Evolutionary conservation across 345 rosid species (phyloP).

Genomic region (Hypericum androsaemum): DNA sequence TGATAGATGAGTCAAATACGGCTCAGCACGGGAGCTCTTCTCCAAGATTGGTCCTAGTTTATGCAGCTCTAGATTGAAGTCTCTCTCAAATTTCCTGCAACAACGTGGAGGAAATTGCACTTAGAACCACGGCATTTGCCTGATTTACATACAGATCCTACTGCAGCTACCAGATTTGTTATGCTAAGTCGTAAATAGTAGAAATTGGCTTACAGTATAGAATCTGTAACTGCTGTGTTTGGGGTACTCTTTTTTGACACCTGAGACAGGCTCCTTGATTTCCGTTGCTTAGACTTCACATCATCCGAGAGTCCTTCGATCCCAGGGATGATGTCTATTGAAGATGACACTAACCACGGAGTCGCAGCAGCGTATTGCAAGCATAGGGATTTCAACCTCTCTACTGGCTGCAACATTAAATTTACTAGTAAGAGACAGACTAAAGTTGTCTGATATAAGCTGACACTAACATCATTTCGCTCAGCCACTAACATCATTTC

Average conservation of each 20-base stretch:
- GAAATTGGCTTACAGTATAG: slow-evolving; percentile 60
- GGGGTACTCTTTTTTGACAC: slow-evolving; percentile 31
- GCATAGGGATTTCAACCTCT: slow-evolving; percentile 73
- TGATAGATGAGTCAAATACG: slow-evolving; percentile 91
- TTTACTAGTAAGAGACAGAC: slow-evolving; percentile 1
- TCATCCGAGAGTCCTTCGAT: slow-evolving; percentile 28
- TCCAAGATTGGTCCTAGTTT: slow-evolving; percentile 76
- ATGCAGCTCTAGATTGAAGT: slow-evolving; percentile 75
- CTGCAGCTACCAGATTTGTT: too few relatives aligned
- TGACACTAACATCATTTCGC: too few relatives aligned
- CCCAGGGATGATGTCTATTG: slow-evolving; percentile 41
- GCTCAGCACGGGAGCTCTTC: slow-evolving; percentile 79
- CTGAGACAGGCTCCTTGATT: slow-evolving; percentile 32
- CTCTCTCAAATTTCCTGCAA: slow-evolving; percentile 77
- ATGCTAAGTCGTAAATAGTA: too few relatives aligned
- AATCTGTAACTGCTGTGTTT: slow-evolving; percentile 51
- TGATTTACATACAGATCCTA: slow-evolving; percentile 1
- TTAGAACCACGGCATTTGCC: neutral
- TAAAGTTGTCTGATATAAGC: neutral
- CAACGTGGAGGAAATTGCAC: neutral
- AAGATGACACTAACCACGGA: slow-evolving; percentile 89
- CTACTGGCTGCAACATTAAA: slow-evolving; percentile 70
- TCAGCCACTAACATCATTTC: neutral
- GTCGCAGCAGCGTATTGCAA: slow-evolving; percentile 88
- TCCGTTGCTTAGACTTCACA: slow-evolving; percentile 30